phyloP scores from a whole-genome alignment of 805 yeast genomes.

The Cyberlindnera xylosilytica region DNA sequence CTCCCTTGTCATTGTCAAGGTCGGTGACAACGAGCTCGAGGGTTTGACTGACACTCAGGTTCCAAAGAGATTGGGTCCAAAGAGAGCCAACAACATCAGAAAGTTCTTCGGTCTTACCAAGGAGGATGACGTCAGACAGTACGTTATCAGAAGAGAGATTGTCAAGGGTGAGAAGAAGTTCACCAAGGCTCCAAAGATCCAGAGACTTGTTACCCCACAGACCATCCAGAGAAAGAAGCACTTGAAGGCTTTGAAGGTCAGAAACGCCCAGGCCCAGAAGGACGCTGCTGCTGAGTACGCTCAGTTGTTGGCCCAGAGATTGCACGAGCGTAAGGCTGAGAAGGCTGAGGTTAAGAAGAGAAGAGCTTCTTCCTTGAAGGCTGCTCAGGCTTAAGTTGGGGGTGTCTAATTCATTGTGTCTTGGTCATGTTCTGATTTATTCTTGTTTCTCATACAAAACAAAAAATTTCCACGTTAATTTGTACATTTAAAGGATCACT shows the following conservation, averaged over 20 bases:
- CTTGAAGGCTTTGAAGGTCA: slow-evolving; percentile 87
- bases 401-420: not conserved
- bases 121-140: slow-evolving; percentile 64
- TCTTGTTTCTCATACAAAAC: slow-evolving; percentile 2
- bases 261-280: slow-evolving; percentile 98
- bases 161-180: slow-evolving; percentile 97
- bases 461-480: slow-evolving; percentile 14
- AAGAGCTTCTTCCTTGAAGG: slow-evolving; percentile 98
- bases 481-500: slow-evolving; percentile 4
- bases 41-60: slow-evolving; percentile 93
- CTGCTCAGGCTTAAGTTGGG: slow-evolving; percentile 39
- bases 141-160: slow-evolving; percentile 97
- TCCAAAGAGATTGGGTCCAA: slow-evolving; percentile 99
- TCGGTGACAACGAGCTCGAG: slow-evolving; percentile 93
- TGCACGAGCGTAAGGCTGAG: slow-evolving; percentile 97
- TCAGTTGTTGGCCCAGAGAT: slow-evolving; percentile 96
- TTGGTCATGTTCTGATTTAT: slow-evolving; percentile 7
- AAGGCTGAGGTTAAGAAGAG: slow-evolving; percentile 98
- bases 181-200: slow-evolving; percentile 99
- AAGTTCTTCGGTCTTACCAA: slow-evolving; percentile 97
- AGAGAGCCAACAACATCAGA: slow-evolving; percentile 99
- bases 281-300: slow-evolving; percentile 99
- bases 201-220: slow-evolving; percentile 99
- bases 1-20: slow-evolving; percentile 90
- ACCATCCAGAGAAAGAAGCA: slow-evolving; percentile 99